Base-by-base conservation (phyloP, 2,329 filamentous ascomycete genomes). In the Fusarium globosum region DNA sequence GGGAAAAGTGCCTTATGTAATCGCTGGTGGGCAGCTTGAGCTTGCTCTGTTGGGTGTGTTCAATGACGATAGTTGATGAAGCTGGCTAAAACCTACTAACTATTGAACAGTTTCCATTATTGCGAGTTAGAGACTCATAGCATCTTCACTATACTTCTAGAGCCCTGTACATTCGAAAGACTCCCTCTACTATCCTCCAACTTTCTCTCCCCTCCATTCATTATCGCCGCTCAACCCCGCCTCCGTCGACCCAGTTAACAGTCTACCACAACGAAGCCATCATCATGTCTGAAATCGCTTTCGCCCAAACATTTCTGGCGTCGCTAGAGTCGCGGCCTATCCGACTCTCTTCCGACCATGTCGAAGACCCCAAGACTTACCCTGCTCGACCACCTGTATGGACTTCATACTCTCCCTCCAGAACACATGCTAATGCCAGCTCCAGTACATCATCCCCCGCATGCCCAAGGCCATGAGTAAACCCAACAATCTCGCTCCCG, bases 261-360 rank as follows among this genome's bases (percentile, higher is more conserved):
- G 33, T 28, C 41, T 38, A 42, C 41, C 30, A 57, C 43, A 28
- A 65, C 60, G 60, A 73, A 53, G 57, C 69, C 66, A 62, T 73
- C 79, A 81, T 68, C 74, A 95, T 95, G 93, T 88, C 92, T n/a
- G 95, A 98, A 88, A 84, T 95, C 69, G 86, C 90, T 57, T 98
- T 98, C 82, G 93, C 94, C 77, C 94, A 93, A 83, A 88, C 90
- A 38, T 98, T 97, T 83, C 91, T 99, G 76, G 86, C 91, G 59
- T 89, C 90, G 28, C 89, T 98, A 71, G 94, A 97, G 83, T 89
- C 91, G 69, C 91, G 92, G 56, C 93, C 95, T 13, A 83, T 91
- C 77, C 97, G 95, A 86, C 89, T 98, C 72, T 91, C 92, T n/a
- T 87, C 93, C 73, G 94, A 98, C 82, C 93, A 98, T 90, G 91